Evolutionary conservation across 2,329 filamentous ascomycete genomes (phyloP), one percentile per base, ranked within the genome.

Genomic region (Arachnopeziza araneosa): DNA sequence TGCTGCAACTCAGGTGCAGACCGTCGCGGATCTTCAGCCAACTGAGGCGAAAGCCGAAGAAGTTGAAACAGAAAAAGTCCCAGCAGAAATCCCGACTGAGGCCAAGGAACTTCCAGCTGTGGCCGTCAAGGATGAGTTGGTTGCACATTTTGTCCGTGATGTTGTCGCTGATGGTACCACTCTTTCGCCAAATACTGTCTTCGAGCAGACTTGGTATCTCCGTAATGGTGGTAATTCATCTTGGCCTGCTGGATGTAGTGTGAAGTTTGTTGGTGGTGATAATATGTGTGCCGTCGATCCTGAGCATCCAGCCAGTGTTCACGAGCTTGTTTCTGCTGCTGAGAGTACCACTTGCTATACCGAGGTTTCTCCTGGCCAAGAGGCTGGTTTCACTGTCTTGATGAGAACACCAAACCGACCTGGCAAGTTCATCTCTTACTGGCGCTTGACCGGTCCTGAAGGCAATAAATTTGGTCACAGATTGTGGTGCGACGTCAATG

Each of bases 281-380:
- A 92, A 93, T 76, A 98, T 99, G 95, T 91, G 96, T 68, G 89
- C 93, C 67, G 83, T 96, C 58, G 90, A 96, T 73, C 86, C 89
- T 56, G 83, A 82, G 63, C 89, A 89, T 69, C 90, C 92, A 24
- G 86, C 89, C n/a, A 90, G 88, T 67, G 85, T 91, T 59, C 81
- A 83, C 49, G 87, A 93, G 67, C 86, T 97, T 60, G 83, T 86
- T 48, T 85, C 85, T 36, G 91, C 93, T 57, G 90, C 87, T 58
- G 89, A 95, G 78, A 96, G 90, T 72, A 95, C 91, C 56, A 82
- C 89, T 59, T 86, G 91, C 73, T 83, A 85, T 63, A 79, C 81
- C 24, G 76, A 86, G 22, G 80, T 98, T 49, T 80, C 83, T 56
- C 86, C 90, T 48, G 91, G 91, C 30, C 83, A 93, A 72, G 84